A percentile compares a stretch with the other conserved stretches of the same genome.
phyloP scores from a whole-genome alignment of 805 yeast species.

The Candida tammaniensis region DNA sequence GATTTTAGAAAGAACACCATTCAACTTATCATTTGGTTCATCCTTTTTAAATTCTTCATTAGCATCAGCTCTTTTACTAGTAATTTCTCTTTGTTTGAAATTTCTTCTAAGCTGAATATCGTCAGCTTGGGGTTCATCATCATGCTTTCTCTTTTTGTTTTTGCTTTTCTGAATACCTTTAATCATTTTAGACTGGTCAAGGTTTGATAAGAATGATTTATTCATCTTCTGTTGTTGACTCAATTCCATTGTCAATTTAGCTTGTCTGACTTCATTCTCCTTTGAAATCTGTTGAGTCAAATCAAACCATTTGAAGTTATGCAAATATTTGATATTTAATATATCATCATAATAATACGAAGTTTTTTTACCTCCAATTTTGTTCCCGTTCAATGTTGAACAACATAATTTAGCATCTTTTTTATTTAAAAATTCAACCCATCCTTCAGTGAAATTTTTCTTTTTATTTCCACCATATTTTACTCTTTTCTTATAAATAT shows the following conservation, averaged over 20 bases:
- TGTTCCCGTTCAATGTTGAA: conserved; percentile 80
- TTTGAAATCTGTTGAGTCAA: conserved; percentile 88
- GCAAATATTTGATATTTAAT: conserved; percentile 82
- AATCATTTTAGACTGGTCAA: conserved; percentile 82
- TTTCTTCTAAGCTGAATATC: conserved; percentile 47
- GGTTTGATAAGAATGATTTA: conserved; percentile 77
- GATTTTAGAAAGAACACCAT: conserved; percentile 51
- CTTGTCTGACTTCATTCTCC: conserved; percentile 85
- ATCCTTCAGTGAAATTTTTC: conserved; percentile 85
- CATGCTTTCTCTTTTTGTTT: conserved; percentile 27
- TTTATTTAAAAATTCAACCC: conserved; percentile 89
- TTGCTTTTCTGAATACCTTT: conserved; percentile 55
- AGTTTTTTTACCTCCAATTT: conserved; percentile 88
- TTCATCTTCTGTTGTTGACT: conserved; percentile 86
- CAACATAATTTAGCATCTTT: conserved; percentile 88
- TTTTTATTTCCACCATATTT: conserved; percentile 92
- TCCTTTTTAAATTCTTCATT: conserved; percentile 42
- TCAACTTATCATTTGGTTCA: conserved; percentile 38
- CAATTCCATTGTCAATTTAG: conserved; percentile 82
- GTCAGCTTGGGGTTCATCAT: conserved; percentile 13
- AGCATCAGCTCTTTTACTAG: conserved; percentile 67
- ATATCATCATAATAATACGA: conserved; percentile 92
- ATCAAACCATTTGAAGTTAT: conserved; percentile 94
- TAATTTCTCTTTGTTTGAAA: conserved; percentile 69
- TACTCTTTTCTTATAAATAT: conserved; percentile 61